Conservation (phyloP, 306 rosid genomes). For the Fragaria vesca region DNA sequence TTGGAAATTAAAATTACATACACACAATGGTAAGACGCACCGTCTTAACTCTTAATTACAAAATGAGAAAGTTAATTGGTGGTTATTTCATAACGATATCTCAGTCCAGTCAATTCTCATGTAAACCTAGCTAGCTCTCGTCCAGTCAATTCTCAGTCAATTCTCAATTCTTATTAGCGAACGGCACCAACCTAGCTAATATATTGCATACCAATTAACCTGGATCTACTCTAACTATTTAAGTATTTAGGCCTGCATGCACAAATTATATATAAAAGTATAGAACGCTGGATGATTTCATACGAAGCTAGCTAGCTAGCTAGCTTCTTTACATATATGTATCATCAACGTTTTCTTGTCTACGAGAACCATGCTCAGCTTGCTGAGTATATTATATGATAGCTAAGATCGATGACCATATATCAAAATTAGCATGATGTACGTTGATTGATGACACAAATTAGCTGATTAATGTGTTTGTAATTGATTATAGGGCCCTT, state of each 20-base stretch:
- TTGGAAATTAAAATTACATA: too few species aligned
- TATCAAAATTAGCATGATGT: not conserved
- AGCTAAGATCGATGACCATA: not conserved
- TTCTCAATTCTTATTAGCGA: not conserved
- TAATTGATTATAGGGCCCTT: not conserved
- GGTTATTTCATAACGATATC: not conserved
- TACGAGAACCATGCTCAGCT: not conserved
- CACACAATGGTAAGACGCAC: too few species aligned
- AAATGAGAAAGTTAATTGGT: not conserved
- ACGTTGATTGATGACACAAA: not conserved
- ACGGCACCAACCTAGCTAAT: not conserved
- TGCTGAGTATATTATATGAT: not conserved
- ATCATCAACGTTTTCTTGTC: not conserved
- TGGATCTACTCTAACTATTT: not conserved
- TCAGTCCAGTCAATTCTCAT: conserved; percentile 10
- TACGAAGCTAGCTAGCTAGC: not conserved
- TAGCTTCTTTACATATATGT: not conserved
- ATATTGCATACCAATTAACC: not conserved
- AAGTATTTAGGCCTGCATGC: conserved; percentile 10
- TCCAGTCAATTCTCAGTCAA: too few species aligned
- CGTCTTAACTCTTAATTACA: not conserved
- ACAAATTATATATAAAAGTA: not conserved
- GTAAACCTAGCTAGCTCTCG: not conserved
- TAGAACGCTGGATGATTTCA: not conserved
- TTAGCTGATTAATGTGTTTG: not conserved